These are phyloP conservation scores for Phytophthora palmivora DNA, from an alignment of 352 stramenopile genomes.

Conservation along the genomic window DNA sequence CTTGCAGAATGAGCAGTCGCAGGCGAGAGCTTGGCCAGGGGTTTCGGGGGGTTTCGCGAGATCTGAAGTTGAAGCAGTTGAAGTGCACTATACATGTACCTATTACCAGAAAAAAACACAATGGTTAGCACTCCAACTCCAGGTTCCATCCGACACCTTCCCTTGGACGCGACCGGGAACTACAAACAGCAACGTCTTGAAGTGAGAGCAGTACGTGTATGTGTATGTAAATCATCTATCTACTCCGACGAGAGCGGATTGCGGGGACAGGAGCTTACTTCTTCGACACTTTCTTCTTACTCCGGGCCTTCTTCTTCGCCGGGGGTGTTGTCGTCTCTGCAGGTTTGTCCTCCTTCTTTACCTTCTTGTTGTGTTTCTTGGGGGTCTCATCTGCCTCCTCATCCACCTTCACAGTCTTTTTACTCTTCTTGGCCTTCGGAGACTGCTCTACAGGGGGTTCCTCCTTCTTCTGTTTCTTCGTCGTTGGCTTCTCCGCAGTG, in stretches of 20 bases:
- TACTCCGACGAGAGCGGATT: slow-evolving; percentile 21
- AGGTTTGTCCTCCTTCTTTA: slow-evolving; percentile 16
- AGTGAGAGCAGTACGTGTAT: slow-evolving; percentile 33
- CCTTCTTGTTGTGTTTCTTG: slow-evolving; percentile 22
- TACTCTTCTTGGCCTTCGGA: slow-evolving; percentile 26
- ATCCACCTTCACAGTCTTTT: slow-evolving; percentile 26
- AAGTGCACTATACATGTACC: background rate
- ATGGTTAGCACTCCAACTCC: too few relatives aligned
- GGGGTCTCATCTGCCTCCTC: slow-evolving; percentile 20
- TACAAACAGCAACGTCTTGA: background rate
- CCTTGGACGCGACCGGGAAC: background rate
- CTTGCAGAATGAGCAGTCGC: slow-evolving; percentile 26
- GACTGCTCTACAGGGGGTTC: slow-evolving; percentile 23
- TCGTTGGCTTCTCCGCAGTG: slow-evolving; percentile 20
- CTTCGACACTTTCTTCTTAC: slow-evolving; percentile 40
- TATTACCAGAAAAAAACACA: background rate
- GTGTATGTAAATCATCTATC: slow-evolving; percentile 47
- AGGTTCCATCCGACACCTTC: too few relatives aligned
- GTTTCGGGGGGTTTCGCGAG: slow-evolving; percentile 27
- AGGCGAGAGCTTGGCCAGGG: background rate
- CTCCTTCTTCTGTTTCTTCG: slow-evolving; percentile 45
- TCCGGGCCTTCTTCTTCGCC: slow-evolving; percentile 35
- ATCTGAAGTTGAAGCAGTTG: slow-evolving; percentile 18
- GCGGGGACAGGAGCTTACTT: slow-evolving; percentile 29
- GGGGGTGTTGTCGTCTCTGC: slow-evolving; percentile 16